Evolutionary conservation across 257 asterid species (phyloP), one percentile per base, ranked within the genome.

Genomic region (Salvia hispanica): DNA sequence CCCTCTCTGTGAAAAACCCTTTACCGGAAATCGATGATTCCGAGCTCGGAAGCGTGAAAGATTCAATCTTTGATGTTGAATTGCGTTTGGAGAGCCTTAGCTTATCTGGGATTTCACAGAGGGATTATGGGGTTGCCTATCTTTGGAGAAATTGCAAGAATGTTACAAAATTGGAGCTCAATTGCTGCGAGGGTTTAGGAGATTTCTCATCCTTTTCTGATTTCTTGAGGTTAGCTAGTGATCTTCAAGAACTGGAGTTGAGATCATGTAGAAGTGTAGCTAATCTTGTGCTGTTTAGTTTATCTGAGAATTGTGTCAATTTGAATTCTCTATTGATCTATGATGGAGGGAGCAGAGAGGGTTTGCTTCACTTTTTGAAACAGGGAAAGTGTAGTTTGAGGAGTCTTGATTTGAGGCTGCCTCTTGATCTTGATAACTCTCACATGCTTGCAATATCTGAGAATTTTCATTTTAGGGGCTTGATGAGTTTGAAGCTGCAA

Each of bases 321-420:
- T 71, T 92, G 16, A 75, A 68, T 25, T 84, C 92, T 18, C 43
- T 92, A 15, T 39, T 81, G 74, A 56, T 92, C 21, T 80, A 92
- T 65, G 96, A 92, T 71, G 96, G 98, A 18, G 92, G 92, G 3
- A 80, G 85, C 57, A 83, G 75, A 51, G 87, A 84, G 47, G 82
- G 91, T 2, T 69, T 92, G 79, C 86, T 84, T 61, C 90, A 79
- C 21, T 92, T 92, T 81, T 58, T 89, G 3, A 74, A 47, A 70
- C 81, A 72, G 16, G 79, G 86, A 73, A 78, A 60, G 28, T 80
- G 80, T 45, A 53, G 68, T 9, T 48, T 92, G 9, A 77, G 40
- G 62, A 85, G 63, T 16, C 89, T 92, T 28, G 91, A 92, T 67
- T 74, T 92, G 5, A 69, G 96, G 62, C 51, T 92, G 44, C 96